Percentiles rank a stretch among this genome's conserved stretches.
phyloP scores from a whole-genome alignment of 129 eudicot genomes.

The Flaveria ramosissima region DNA sequence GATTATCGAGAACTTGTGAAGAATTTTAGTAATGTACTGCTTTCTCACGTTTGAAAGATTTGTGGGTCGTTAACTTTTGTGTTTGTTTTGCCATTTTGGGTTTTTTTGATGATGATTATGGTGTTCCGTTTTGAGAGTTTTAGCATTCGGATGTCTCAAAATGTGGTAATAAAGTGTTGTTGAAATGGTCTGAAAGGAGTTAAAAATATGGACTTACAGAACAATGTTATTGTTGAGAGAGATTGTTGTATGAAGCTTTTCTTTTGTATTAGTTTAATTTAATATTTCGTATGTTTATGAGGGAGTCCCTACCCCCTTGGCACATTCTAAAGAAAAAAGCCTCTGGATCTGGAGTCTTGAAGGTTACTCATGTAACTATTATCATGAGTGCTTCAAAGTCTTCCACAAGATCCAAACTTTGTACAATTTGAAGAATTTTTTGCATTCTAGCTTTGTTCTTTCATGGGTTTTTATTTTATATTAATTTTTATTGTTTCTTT shows the following conservation, averaged over 20 bases:
- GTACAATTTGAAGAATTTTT: neutral
- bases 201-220: neutral
- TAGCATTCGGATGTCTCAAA: neutral
- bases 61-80: constrained; percentile 2
- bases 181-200: neutral
- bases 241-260: neutral
- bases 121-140: neutral
- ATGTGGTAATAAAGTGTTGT: neutral
- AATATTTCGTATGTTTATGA: neutral
- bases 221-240: neutral
- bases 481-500: neutral
- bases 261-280: neutral
- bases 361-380: no score
- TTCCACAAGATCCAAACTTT: neutral
- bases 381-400: constrained; percentile 7
- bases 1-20: neutral
- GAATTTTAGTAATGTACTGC: neutral
- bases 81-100: neutral
- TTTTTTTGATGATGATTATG: neutral
- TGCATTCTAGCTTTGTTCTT: neutral
- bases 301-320: constrained; percentile 17
- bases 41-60: neutral
- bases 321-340: neutral
- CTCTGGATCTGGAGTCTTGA: constrained; percentile 15
- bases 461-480: neutral